A percentile compares a stretch with the other conserved stretches of the same genome.
These are phyloP conservation scores for Ochetophila trinervis DNA, from an alignment of 306 rosid species.

Conservation along the genomic window DNA sequence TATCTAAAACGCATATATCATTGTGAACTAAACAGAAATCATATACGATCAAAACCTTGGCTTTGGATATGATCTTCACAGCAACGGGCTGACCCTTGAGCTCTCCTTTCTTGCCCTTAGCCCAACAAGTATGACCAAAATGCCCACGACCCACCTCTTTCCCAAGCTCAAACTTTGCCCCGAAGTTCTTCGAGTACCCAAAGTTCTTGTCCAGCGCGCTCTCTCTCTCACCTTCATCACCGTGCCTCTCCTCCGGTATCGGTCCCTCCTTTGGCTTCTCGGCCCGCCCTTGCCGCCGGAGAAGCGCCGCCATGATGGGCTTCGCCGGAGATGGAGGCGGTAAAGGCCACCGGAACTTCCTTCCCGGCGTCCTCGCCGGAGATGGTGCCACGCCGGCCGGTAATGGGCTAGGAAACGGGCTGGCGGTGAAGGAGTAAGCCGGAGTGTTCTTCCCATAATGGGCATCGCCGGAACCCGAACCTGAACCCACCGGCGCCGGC, in stretches of 20 bases:
- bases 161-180: constrained; percentile 79
- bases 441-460: constrained; percentile 55
- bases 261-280: constrained; percentile 64
- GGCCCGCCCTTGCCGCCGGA: constrained; percentile 54
- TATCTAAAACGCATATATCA: neutral
- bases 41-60: constrained; percentile 51
- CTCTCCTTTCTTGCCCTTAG: constrained; percentile 80
- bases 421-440: constrained; percentile 53
- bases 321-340: constrained; percentile 98
- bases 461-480: constrained; percentile 30
- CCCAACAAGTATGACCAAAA: constrained; percentile 96
- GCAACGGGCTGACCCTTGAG: constrained; percentile 86
- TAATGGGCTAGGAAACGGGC: constrained; percentile 69
- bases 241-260: constrained; percentile 75
- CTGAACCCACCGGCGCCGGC: constrained; percentile 16
- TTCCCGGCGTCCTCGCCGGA: constrained; percentile 60
- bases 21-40: neutral
- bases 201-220: constrained; percentile 80
- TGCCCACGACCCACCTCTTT: constrained; percentile 96
- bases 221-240: constrained; percentile 52
- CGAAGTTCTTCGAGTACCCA: constrained; percentile 78
- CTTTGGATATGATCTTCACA: constrained; percentile 90
- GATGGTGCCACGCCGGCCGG: constrained; percentile 87
- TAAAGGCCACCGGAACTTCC: constrained; percentile 90
- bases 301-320: constrained; percentile 81